Base-by-base conservation (phyloP, 2,329 filamentous ascomycete genomes). In the Penicillium corylophilum region DNA sequence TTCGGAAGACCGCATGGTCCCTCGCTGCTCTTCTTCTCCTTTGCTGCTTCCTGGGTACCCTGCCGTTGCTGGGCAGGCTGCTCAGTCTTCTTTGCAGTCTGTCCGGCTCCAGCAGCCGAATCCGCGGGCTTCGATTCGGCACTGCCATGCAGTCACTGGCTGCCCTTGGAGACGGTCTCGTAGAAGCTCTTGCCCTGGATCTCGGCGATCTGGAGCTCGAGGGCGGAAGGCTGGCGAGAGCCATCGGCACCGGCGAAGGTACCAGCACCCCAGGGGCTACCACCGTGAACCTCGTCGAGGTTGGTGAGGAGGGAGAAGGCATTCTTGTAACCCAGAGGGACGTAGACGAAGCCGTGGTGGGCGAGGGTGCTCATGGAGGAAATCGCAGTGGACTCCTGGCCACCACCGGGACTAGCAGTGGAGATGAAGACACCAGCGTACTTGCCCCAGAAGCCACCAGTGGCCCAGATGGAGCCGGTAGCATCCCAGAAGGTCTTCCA, bases 291-390 rank as follows among this genome's bases (percentile, higher is more conserved):
- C 79, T 96, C 91, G 26, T 69, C 70, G 31, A 96, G 73, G 75
- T 92, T 86, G 60, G 85, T 71, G 60, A 96, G 75, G 58, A 84
- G 75, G 54, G 70, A 70, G 70, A 96, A 96, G 44, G 84, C 77
- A 65, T 86, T 89, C 76, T 89, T 87, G 81, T 95, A 97, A 50
- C 94, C 94, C 48, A 97, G 81, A 44, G 94, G 94, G n/a, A 97
- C 91, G 73, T 88, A 97, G 80, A 94, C 87, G 77, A 97, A 88
- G 67, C 94, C 94, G 79, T 97, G 94, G 78, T 97, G 94, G 55
- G 86, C 74, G 48, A 97, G 79, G 16, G 93, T 97, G 68, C 86
- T 90, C 83, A 97, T 85, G 70, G 87, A 78, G 29, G 86, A 80
- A 58, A 96, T 77, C 62, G 83, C 87, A 43, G 94, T 99, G 51